Evolutionary conservation across 2,329 filamentous ascomycete species (phyloP).

Genomic region (Trichophyton mentagrophytes): DNA sequence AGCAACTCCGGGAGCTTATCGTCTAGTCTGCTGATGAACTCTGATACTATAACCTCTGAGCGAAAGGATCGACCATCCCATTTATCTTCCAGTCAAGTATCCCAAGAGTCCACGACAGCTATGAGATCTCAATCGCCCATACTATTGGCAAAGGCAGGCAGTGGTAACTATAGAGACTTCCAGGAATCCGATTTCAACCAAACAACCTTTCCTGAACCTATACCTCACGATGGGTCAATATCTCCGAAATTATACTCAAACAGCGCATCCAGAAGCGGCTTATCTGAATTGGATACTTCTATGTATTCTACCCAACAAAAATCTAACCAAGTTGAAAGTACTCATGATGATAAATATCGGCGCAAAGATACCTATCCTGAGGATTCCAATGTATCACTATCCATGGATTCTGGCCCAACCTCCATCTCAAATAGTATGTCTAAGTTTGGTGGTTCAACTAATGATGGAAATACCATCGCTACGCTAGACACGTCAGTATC

Average conservation of each 20-base stretch:
- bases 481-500: constrained; percentile 21
- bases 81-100: constrained; percentile 21
- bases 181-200: background rate
- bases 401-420: constrained; percentile 18
- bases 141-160: constrained; percentile 17
- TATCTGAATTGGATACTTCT: constrained; percentile 20
- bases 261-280: constrained; percentile 17
- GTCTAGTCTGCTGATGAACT: constrained; percentile 20
- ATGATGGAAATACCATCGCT: constrained; percentile 21
- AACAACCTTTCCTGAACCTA: background rate
- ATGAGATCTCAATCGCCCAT: constrained; percentile 24
- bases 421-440: constrained; percentile 21
- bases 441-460: constrained; percentile 18
- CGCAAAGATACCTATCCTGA: constrained; percentile 25
- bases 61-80: constrained; percentile 22
- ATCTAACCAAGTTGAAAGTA: constrained; percentile 18
- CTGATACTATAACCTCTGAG: constrained; percentile 20
- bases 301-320: constrained; percentile 17
- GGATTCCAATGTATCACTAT: constrained; percentile 22
- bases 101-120: constrained; percentile 20
- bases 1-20: constrained; percentile 23
- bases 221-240: constrained; percentile 1
- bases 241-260: background rate
- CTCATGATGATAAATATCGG: constrained; percentile 14
- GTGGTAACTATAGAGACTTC: background rate